These are phyloP conservation scores for Cercospora sesami DNA, from an alignment of 2,329 filamentous ascomycete species.

Conservation along the genomic window DNA sequence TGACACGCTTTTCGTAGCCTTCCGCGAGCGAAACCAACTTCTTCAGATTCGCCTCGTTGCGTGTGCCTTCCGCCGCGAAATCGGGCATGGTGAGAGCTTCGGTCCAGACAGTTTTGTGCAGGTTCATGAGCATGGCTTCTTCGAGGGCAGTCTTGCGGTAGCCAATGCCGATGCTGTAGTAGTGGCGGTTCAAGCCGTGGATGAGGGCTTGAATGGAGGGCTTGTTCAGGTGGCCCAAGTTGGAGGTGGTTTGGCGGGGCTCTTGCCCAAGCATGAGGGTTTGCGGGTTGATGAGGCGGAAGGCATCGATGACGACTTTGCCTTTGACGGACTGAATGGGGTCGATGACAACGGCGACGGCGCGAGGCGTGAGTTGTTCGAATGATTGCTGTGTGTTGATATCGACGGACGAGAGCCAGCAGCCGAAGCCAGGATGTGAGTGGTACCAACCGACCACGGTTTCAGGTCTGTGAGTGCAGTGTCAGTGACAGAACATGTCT, in stretches of 20 bases:
- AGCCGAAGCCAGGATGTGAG: conserved; percentile 97
- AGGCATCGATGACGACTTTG: conserved; percentile 98
- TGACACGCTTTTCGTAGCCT: conserved; percentile 97
- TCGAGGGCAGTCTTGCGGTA: conserved; percentile 94
- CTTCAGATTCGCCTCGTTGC: conserved; percentile 86
- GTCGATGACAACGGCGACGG: conserved; percentile 96
- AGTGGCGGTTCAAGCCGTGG: conserved; percentile 95
- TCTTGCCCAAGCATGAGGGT: conserved; percentile 97
- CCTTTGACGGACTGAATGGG: conserved; percentile 99
- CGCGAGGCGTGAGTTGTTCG: conserved; percentile 93
- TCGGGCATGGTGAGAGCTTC: conserved; percentile 96
- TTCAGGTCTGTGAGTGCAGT: conserved; percentile 67
- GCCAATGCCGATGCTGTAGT: conserved; percentile 98
- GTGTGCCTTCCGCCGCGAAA: conserved; percentile 78
- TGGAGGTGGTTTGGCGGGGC: conserved; percentile 94
- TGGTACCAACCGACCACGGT: conserved; percentile 99
- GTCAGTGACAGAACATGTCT: conserved; percentile 6
- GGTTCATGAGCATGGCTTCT: conserved; percentile 99
- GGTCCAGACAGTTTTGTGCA: conserved; percentile 99
- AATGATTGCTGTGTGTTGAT: conserved; percentile 99
- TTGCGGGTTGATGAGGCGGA: conserved; percentile 97
- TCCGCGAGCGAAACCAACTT: conserved; percentile 86
- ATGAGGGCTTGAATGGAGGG: conserved; percentile 99
- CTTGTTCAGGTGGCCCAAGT: conserved; percentile 97
- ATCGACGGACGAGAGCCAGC: conserved; percentile 98